phyloP scores from a whole-genome alignment of 805 yeast species.

The Suhomyces tanzawaensis region DNA sequence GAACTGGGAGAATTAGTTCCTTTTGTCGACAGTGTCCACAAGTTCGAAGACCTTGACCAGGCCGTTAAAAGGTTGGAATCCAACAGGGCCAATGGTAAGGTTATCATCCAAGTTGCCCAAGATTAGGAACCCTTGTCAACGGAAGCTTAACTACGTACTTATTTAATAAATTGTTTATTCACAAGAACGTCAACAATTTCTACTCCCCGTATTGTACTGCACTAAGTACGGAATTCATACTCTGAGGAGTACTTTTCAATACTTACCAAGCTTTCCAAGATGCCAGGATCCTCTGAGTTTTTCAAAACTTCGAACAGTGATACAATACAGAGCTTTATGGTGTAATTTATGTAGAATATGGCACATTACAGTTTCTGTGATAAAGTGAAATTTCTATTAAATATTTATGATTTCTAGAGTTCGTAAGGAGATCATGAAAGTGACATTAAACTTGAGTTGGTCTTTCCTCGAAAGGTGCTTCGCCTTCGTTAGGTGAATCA shows the following conservation, averaged over 20 bases:
- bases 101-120: slow-evolving; percentile 44
- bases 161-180: too few species aligned
- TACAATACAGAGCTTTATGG: too few species aligned
- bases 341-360: too few species aligned
- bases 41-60: slow-evolving; percentile 45
- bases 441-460: slow-evolving; percentile 3
- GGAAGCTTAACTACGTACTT: too few species aligned
- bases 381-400: background rate
- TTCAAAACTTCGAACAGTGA: too few species aligned
- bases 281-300: too few species aligned
- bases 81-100: slow-evolving; percentile 63
- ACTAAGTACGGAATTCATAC: too few species aligned
- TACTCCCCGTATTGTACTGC: too few species aligned
- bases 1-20: slow-evolving; percentile 44
- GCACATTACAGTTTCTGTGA: background rate
- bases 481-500: slow-evolving; percentile 5
- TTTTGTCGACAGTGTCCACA: slow-evolving; percentile 52
- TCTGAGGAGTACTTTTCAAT: too few species aligned
- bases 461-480: slow-evolving; percentile 5
- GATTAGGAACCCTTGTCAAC: too few species aligned
- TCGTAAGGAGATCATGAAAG: background rate
- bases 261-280: too few species aligned
- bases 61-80: slow-evolving; percentile 50
- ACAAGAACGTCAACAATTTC: too few species aligned
- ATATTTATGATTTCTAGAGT: background rate